phyloP scores from a whole-genome alignment of 1,284 basidiomycete genomes.

The Puccinia coronata region DNA sequence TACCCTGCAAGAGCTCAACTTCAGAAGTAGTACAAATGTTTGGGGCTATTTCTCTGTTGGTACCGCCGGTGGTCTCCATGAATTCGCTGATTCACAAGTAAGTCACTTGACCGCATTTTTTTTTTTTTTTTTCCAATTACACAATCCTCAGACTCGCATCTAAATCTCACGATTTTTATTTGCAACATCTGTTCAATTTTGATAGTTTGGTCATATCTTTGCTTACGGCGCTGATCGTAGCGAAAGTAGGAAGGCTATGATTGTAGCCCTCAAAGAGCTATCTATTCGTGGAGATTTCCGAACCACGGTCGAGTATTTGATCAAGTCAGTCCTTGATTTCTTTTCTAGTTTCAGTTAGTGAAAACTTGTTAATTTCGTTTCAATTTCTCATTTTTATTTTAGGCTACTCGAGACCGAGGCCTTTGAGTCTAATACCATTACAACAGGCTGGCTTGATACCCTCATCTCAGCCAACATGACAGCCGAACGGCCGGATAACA shows the following conservation, averaged over 20 bases:
- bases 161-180: not conserved
- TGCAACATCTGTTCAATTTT: slow-evolving; percentile 4
- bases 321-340: slow-evolving; percentile 51
- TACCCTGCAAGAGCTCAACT: slow-evolving; percentile 95
- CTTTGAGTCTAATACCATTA: slow-evolving; percentile 95
- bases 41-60: slow-evolving; percentile 99
- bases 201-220: slow-evolving; percentile 98
- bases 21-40: slow-evolving; percentile 97
- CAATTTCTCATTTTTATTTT: slow-evolving; percentile 65
- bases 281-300: slow-evolving; percentile 99
- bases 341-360: not conserved
- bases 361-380: not conserved
- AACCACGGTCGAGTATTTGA: slow-evolving; percentile 88
- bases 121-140: not conserved
- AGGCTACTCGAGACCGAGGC: slow-evolving; percentile 94
- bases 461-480: slow-evolving; percentile 94
- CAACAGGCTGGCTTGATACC: slow-evolving; percentile 97
- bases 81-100: slow-evolving; percentile 71
- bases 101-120: not conserved
- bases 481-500: slow-evolving; percentile 89
- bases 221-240: slow-evolving; percentile 95
- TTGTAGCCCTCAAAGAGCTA: slow-evolving; percentile 95
- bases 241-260: slow-evolving; percentile 98
- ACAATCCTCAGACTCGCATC: not conserved
- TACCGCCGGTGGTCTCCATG: slow-evolving; percentile 92